Conservation (phyloP, 2,329 filamentous ascomycete species). For the Cytospora chrysosperma region DNA sequence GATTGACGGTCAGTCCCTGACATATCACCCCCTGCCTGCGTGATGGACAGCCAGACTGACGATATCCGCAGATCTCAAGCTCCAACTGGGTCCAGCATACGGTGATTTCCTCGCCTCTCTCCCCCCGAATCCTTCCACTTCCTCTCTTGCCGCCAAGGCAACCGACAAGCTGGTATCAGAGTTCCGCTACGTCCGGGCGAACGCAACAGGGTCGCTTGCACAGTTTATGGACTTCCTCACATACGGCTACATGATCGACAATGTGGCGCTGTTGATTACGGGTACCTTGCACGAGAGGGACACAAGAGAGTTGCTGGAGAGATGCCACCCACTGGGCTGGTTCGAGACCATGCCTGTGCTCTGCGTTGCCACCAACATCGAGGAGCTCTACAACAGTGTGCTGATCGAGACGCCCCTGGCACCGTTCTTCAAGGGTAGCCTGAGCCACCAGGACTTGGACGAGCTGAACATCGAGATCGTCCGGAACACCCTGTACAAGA, state of each 20-base stretch:
- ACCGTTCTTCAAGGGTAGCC: conserved; percentile 93
- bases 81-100: conserved; percentile 94
- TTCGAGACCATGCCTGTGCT: conserved; percentile 99
- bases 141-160: conserved; percentile 87
- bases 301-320: conserved; percentile 88
- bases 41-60: conserved; percentile 16
- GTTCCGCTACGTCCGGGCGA: conserved; percentile 93
- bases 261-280: conserved; percentile 95
- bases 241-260: conserved; percentile 99
- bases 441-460: conserved; percentile 95
- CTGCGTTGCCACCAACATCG: conserved; percentile 96
- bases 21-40: neutral
- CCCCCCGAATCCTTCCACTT: conserved; percentile 95
- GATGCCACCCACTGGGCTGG: conserved; percentile 96
- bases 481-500: conserved; percentile 98
- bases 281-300: conserved; percentile 97
- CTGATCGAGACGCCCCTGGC: conserved; percentile 95
- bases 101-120: conserved; percentile 94
- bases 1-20: conserved; percentile 71
- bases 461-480: conserved; percentile 99
- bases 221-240: conserved; percentile 98
- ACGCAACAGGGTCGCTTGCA: conserved; percentile 84
- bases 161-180: conserved; percentile 98
- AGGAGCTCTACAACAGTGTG: conserved; percentile 97
- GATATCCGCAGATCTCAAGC: conserved; percentile 75